phyloP scores from a whole-genome alignment of 106 monocot genomes.

The Posidonia australis region DNA sequence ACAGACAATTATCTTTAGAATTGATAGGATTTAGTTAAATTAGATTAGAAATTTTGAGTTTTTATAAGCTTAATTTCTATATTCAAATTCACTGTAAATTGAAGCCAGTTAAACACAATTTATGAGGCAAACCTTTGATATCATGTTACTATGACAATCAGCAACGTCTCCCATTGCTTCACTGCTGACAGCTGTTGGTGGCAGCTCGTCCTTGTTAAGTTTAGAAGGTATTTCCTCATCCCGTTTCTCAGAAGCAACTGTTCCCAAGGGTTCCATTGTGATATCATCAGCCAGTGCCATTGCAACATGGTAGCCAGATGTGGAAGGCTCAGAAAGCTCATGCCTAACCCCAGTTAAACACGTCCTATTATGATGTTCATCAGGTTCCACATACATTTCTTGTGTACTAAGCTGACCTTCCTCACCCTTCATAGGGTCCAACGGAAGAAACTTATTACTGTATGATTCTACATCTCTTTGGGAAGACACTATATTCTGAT shows the following conservation, averaged over 20 bases:
- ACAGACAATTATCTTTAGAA: too few species aligned
- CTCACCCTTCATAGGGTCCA: not conserved
- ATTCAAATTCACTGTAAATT: not conserved
- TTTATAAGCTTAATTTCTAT: not conserved
- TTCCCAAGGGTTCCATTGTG: too few species aligned
- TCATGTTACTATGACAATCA: not conserved
- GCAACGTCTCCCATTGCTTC: not conserved
- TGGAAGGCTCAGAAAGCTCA: constrained; percentile 7
- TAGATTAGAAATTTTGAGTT: not conserved
- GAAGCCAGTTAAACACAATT: not conserved
- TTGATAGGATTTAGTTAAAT: not conserved
- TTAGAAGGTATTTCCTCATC: not conserved
- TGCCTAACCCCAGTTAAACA: not conserved
- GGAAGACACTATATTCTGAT: constrained; percentile 5
- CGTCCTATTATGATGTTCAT: not conserved
- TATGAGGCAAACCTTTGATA: constrained; percentile 2
- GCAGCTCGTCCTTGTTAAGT: not conserved
- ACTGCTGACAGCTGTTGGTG: not conserved
- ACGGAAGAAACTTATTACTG: not conserved
- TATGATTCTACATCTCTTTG: not conserved
- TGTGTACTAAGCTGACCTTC: not conserved
- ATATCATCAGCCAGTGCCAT: constrained; percentile 2
- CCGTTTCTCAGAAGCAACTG: not conserved
- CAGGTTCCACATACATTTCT: not conserved
- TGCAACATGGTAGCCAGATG: constrained; percentile 6